These are phyloP conservation scores for Apophysomyces ossiformis DNA, from an alignment of 371 early-diverging fungal species.

Conservation along the genomic window DNA sequence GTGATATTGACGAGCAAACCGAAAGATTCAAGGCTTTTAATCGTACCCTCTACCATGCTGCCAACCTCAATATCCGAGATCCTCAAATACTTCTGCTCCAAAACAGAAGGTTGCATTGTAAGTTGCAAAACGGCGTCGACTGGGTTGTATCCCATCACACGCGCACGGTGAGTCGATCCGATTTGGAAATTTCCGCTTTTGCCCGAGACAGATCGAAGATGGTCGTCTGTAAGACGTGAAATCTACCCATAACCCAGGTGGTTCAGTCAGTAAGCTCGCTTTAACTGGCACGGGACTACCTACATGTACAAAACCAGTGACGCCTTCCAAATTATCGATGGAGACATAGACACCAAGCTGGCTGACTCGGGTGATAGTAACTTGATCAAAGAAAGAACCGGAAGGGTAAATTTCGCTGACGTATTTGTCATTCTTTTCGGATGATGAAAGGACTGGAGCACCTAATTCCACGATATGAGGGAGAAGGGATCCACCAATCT, in stretches of 20 bases:
- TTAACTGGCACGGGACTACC: conserved; percentile 13
- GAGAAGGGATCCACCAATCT: conserved; percentile 63
- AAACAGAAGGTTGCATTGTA: conserved; percentile 71
- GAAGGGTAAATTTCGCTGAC: conserved; percentile 50
- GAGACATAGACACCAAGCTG: conserved; percentile 60
- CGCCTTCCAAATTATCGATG: conserved; percentile 51
- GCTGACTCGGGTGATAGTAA: conserved; percentile 57
- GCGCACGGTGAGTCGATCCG: conserved; percentile 73
- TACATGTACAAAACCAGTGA: conserved; percentile 67
- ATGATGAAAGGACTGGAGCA: conserved; percentile 16
- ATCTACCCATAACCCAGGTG: conserved; percentile 41
- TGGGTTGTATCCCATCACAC: conserved; percentile 80
- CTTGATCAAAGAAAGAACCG: conserved; percentile 64
- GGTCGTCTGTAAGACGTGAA: conserved; percentile 76
- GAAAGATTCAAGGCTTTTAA: conserved; percentile 50
- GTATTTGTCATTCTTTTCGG: conserved; percentile 24
- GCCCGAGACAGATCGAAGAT: conserved; percentile 45
- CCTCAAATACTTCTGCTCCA: conserved; percentile 73
- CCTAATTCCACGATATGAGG: conserved; percentile 55
- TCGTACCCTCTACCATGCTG: conserved; percentile 61
- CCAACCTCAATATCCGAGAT: conserved; percentile 76
- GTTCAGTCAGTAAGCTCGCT: not conserved
- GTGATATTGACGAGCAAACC: conserved; percentile 74
- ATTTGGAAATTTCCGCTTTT: conserved; percentile 64
- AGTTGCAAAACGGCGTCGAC: conserved; percentile 75